Evolutionary conservation across 495 filamentous ascomycete genomes (phyloP).

Genomic region (Hyaloscypha hepaticicola): DNA sequence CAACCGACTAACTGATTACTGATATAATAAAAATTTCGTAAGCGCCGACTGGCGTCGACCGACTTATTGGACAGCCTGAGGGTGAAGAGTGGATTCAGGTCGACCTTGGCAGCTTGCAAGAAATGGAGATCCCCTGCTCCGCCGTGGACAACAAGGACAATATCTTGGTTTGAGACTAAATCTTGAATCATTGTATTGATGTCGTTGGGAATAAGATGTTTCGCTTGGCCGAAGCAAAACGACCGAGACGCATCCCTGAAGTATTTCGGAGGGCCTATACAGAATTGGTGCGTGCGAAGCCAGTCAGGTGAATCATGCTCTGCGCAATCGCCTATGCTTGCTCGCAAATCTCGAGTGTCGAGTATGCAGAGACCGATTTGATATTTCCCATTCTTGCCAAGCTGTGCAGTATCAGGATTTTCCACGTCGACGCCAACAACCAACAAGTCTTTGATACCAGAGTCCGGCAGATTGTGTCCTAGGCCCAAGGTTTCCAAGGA

Average conservation of each 20-base stretch:
- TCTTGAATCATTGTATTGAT: neutral
- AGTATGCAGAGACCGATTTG: neutral
- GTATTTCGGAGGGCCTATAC: neutral
- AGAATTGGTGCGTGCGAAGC: neutral
- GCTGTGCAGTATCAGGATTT: neutral
- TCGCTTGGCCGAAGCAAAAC: neutral
- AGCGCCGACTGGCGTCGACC: too few relatives aligned
- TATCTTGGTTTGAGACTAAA: neutral
- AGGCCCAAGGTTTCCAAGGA: neutral
- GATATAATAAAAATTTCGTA: too few relatives aligned
- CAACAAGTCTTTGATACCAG: neutral
- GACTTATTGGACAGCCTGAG: too few relatives aligned
- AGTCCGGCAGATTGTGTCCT: neutral
- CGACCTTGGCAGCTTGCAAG: neutral
- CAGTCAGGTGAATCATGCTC: neutral
- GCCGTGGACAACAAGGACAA: neutral
- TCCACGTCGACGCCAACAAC: neutral
- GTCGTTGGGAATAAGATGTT: neutral
- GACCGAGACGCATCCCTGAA: neutral
- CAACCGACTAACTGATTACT: too few relatives aligned
- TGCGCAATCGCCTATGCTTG: neutral
- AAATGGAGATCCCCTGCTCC: neutral
- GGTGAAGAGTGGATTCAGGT: neutral
- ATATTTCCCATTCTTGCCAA: neutral
- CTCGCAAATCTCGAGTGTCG: neutral